Conservation (phyloP, 192 early-diverging fungal species). For the Haplosporangium gracile region DNA sequence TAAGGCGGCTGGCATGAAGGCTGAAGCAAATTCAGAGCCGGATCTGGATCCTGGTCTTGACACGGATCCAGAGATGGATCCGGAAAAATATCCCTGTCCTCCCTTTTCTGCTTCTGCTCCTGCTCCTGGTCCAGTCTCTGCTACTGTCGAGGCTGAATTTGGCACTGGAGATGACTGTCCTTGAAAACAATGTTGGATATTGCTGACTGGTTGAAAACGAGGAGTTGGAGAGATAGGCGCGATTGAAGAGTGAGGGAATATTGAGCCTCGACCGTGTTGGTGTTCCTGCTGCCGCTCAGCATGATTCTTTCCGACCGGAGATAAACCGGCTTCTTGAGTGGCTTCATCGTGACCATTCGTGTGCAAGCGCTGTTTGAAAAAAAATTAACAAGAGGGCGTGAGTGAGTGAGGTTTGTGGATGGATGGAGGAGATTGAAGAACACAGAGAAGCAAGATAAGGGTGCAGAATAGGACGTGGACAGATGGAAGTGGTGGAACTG, state of each 20-base stretch:
- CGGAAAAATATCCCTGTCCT: background rate
- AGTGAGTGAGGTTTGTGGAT: background rate
- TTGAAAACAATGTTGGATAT: constrained; percentile 18
- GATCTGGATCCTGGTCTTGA: constrained; percentile 35
- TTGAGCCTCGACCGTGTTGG: background rate
- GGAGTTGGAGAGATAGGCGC: background rate
- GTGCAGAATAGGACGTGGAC: background rate
- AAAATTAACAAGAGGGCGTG: background rate
- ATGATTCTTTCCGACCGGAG: background rate
- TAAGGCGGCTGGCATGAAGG: background rate
- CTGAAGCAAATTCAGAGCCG: constrained; percentile 16
- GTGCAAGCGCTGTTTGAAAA: constrained; percentile 32
- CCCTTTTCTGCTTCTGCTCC: background rate
- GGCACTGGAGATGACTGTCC: background rate
- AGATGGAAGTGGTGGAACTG: background rate
- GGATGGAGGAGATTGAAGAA: background rate
- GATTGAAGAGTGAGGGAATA: constrained; percentile 17
- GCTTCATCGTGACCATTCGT: constrained; percentile 15
- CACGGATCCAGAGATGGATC: constrained; percentile 4
- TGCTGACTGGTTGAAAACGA: too few species aligned
- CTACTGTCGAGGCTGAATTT: background rate
- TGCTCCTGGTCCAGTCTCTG: background rate
- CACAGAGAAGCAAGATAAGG: background rate
- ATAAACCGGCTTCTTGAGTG: background rate
- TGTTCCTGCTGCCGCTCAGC: constrained; percentile 4